Evolutionary conservation across 2,329 filamentous ascomycete genomes (phyloP).

Genomic region (Monosporascus sp.): DNA sequence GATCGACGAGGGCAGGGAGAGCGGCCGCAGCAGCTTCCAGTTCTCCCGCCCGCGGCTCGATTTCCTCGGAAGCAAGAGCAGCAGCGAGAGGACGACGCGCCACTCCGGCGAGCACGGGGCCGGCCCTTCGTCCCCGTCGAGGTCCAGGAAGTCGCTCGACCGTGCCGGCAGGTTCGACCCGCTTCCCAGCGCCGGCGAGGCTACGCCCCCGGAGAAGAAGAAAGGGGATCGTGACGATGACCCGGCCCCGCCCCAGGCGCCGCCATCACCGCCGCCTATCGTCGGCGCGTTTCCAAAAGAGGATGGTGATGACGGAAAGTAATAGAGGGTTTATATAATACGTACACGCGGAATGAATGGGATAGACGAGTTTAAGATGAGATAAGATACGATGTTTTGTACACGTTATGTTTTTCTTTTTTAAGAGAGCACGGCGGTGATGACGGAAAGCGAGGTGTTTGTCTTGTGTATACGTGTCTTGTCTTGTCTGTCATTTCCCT

Average conservation of each 20-base stretch:
- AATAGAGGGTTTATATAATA: background rate
- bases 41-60: background rate
- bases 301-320: background rate
- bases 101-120: background rate
- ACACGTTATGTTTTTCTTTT: no score
- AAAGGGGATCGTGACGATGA: no score
- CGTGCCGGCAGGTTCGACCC: background rate
- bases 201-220: no score
- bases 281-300: background rate
- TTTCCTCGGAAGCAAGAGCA: background rate
- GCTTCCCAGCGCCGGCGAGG: background rate
- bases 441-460: no score
- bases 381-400: no score
- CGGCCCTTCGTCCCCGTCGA: no score
- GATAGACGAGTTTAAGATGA: no score
- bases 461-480: no score
- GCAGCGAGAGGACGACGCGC: background rate
- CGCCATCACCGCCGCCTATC: background rate
- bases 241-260: background rate
- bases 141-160: background rate
- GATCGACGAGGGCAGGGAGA: background rate
- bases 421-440: no score
- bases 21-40: background rate
- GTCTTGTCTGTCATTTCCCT: no score
- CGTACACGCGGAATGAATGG: no score